Base-by-base conservation (phyloP, 164 flowering plant genomes). In the Liquidambar formosana region DNA sequence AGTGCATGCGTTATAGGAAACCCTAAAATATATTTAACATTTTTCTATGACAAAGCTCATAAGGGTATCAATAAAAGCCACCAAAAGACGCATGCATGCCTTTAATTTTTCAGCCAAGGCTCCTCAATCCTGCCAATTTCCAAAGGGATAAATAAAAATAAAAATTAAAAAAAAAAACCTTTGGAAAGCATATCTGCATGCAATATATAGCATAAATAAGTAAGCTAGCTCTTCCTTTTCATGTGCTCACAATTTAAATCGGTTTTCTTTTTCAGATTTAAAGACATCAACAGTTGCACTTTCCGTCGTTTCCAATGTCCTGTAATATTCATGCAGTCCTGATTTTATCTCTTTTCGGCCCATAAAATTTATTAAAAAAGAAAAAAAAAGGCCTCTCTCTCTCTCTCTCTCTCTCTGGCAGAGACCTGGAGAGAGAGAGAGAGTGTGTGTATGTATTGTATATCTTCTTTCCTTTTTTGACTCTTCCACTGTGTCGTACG, bases 271-370 rank as follows among this genome's bases (percentile, higher is more conserved):
- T 41, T n/a, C 19, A 60, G 63, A 19, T 43, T n/a, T 57, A 57
- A 61, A 45, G 21, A 38, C 41, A 33, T 33, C 6, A 33, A 33
- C 6, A 33, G 25, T 9, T 58, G 10, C 56, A 45, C 41, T 68
- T 26, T 49, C 64, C 38, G 56, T 68, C 65, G 65, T 68, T 69
- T 69, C 65, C 59, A 38, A 69, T 61, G 72, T 69, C 65, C 47
- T 49, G 19, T 15, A 49, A 58, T 33, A 48, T 49, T 48, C 65
- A 33, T 61, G 65, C 57, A 60, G 18, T 15, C 38, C 54, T 21
- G 28, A 64, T 48, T 26, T 49, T 14, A 33, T 2, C 41, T 33
- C 41, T 33, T 6, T 6, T 33, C 41, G 6, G 41, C 10, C 13
- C 9, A 19, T 6, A 19, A 43, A 9, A 41, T 18, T 41, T n/a